Evolutionary conservation across 805 yeast genomes (phyloP).

Genomic region (Barnettozyma botsteinii): DNA sequence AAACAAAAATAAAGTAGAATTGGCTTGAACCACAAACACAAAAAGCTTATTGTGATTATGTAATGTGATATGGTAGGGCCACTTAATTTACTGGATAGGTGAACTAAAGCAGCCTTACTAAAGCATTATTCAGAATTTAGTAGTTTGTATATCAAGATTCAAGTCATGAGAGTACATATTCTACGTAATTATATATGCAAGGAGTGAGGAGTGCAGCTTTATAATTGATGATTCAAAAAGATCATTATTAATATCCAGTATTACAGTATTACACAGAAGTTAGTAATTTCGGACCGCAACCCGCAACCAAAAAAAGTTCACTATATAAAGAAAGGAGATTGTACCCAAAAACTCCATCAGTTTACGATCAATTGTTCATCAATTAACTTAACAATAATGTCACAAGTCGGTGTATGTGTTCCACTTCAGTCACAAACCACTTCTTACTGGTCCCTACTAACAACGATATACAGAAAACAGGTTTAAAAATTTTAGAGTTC

Average conservation of each 20-base stretch:
- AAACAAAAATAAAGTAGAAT: background rate
- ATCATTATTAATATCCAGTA: no score
- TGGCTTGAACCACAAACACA: no score
- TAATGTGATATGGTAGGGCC: background rate
- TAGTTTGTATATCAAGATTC: no score
- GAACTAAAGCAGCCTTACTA: no score
- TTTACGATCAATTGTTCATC: no score
- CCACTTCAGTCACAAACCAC: background rate
- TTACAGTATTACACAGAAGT: background rate
- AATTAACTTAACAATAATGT: conserved; percentile 9
- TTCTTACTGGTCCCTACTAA: background rate
- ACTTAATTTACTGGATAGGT: no score
- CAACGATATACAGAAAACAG: conserved; percentile 11
- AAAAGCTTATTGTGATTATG: background rate
- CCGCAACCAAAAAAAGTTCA: background rate
- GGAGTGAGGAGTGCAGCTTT: no score
- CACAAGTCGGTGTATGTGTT: conserved; percentile 10
- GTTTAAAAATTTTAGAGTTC: conserved; percentile 40
- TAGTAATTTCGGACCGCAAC: conserved; percentile 1
- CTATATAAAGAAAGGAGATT: background rate
- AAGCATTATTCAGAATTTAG: background rate
- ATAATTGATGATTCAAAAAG: no score
- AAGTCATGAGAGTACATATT: no score
- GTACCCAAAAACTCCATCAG: background rate
- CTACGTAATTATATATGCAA: no score